Evolutionary conservation across 1,139 yeast species (phyloP).

Genomic region (Kurtzmaniella quercitrusa): DNA sequence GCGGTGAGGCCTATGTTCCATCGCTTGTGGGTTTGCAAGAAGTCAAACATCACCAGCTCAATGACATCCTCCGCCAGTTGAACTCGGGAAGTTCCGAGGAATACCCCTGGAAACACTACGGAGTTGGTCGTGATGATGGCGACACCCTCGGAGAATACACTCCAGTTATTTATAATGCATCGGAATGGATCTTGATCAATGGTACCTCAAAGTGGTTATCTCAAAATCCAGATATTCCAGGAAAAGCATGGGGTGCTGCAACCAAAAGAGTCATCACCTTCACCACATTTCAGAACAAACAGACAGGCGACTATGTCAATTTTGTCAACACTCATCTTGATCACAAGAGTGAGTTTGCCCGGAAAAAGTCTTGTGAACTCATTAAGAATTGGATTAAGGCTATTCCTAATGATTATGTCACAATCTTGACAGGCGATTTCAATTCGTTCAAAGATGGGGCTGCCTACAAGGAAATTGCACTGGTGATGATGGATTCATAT

Average conservation of each 20-base stretch:
- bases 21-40: constrained; percentile 31
- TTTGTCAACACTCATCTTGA: constrained; percentile 44
- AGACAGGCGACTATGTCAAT: constrained; percentile 23
- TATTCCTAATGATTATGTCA: constrained; percentile 26
- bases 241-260: constrained; percentile 42
- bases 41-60: constrained; percentile 25
- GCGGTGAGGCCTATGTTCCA: constrained; percentile 12
- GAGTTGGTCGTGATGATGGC: constrained; percentile 51
- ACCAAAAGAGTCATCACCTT: constrained; percentile 40
- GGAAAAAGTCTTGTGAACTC: constrained; percentile 25
- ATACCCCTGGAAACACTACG: constrained; percentile 36
- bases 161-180: constrained; percentile 36
- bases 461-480: constrained; percentile 29
- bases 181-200: constrained; percentile 26
- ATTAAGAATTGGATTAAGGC: constrained; percentile 29
- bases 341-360: constrained; percentile 37
- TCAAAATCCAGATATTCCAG: constrained; percentile 36
- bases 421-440: constrained; percentile 38
- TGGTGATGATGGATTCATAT: constrained; percentile 19
- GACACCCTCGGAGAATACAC: constrained; percentile 39
- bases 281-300: constrained; percentile 24
- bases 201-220: constrained; percentile 44
- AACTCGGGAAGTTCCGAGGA: constrained; percentile 14
- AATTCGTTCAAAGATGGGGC: constrained; percentile 29
- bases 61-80: constrained; percentile 22